Base-by-base conservation (phyloP, 164 flowering plant species). In the Hamamelis virginiana region DNA sequence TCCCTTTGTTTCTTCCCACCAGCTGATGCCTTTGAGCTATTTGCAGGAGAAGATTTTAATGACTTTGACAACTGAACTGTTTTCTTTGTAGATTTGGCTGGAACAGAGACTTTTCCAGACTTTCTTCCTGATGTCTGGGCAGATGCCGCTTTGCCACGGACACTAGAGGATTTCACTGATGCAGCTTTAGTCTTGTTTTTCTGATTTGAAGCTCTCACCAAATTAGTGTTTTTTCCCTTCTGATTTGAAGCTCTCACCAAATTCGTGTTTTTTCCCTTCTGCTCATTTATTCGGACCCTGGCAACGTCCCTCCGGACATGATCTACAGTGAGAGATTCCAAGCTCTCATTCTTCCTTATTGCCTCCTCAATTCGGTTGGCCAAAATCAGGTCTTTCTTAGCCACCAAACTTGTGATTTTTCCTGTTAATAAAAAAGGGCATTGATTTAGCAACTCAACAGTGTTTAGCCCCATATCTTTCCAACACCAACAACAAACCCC, bases 401-500 rank as follows among this genome's bases (percentile, higher is more conserved):
- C 83, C 65, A 95, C 84, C 75, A 95, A 82, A 78, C 99, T 95
- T 18, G 99, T 95, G 59, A 95, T 95, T 82, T 90, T 92, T 51
- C 99, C 99, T 91, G 83, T 47, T 52, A 63, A 61, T 4, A 4
- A 38, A 57, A 45, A 21, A 23, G 9, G 5, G 26, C 18, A 44
- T 11, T 58, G 1, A 2, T 23, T 41, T 12, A 44, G 12, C n/a
- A 33, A 28, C 45, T 52, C 38, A 66, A 55, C 14, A 55, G 22
- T 13, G 28, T 55, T 55, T 9, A 22, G 9, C 55, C n/a, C 55
- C 41, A 33, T 33, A 33, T 2, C n/a, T n/a, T 33, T 33, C 41
- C 41, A n/a, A n/a, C n/a, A n/a, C n/a, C n/a, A n/a, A n/a, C n/a
- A n/a, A n/a, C n/a, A n/a, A n/a, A n/a, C n/a, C n/a, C n/a, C n/a